These are phyloP conservation scores for Lactifluus piperatus DNA, from an alignment of 768 basidiomycete genomes.

Conservation along the genomic window DNA sequence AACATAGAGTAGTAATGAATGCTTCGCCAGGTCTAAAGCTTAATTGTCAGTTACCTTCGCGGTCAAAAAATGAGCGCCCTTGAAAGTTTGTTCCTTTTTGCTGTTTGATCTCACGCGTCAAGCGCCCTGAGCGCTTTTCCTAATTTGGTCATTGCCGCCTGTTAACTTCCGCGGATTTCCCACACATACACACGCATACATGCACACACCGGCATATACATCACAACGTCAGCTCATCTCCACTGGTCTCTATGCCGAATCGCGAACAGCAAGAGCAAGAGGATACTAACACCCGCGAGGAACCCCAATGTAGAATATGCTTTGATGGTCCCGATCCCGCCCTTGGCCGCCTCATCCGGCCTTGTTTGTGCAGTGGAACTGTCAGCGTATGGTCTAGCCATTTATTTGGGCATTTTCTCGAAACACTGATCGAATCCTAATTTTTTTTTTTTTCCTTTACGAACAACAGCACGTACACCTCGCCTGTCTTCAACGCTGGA, in stretches of 20 bases:
- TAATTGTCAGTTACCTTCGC: constrained; percentile 13
- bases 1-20: neutral
- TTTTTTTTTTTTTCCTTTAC: neutral
- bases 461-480: constrained; percentile 68
- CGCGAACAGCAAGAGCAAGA: neutral
- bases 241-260: neutral
- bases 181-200: neutral
- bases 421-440: constrained; percentile 13
- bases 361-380: constrained; percentile 72
- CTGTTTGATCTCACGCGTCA: neutral
- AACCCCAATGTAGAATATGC: constrained; percentile 80
- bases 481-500: constrained; percentile 69
- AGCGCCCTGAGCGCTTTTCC: neutral
- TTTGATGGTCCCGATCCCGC: constrained; percentile 57
- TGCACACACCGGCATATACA: neutral
- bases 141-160: neutral
- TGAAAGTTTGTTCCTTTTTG: neutral
- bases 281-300: constrained; percentile 20
- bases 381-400: constrained; percentile 44
- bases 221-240: too few relatives aligned
- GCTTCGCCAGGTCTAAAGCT: constrained; percentile 17
- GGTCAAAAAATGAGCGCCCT: neutral
- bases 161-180: neutral
- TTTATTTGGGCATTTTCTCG: neutral
- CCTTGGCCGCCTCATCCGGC: constrained; percentile 72